Evolutionary conservation across 192 early-diverging fungal species (phyloP).

Genomic region (Coemansia erecta): DNA sequence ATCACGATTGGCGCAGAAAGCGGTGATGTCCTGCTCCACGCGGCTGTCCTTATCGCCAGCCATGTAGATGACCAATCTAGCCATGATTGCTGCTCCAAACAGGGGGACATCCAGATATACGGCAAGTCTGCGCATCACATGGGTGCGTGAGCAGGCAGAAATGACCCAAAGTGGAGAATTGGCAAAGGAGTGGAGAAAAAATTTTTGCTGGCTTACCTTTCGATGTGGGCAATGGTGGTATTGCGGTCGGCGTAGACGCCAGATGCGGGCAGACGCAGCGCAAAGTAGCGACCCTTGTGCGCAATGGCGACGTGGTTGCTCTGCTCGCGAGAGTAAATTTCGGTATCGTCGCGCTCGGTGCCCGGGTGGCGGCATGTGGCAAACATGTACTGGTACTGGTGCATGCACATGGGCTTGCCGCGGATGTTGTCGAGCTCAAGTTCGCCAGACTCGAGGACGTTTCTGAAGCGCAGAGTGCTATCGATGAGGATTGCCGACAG

Average conservation of each 20-base stretch:
- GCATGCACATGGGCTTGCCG: constrained; percentile 70
- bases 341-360: constrained; percentile 63
- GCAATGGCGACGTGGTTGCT: constrained; percentile 75
- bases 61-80: no score
- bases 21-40: no score
- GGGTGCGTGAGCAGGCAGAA: no score
- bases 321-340: constrained; percentile 56
- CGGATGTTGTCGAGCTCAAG: constrained; percentile 71
- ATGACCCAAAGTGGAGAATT: no score
- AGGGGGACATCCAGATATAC: no score
- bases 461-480: constrained; percentile 63
- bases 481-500: constrained; percentile 66
- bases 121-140: no score
- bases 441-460: constrained; percentile 56
- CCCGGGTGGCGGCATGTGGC: constrained; percentile 76
- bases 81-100: no score
- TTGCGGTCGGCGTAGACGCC: constrained; percentile 12
- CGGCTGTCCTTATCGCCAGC: no score
- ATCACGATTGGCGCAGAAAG: no score
- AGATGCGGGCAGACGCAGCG: constrained; percentile 55
- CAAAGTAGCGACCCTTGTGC: constrained; percentile 76
- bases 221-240: constrained; percentile 53
- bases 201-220: constrained; percentile 31
- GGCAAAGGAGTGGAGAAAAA: background rate
- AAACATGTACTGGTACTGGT: constrained; percentile 85